Evolutionary conservation across 257 asterid species (phyloP).

Genomic region (Plantago ovata): DNA sequence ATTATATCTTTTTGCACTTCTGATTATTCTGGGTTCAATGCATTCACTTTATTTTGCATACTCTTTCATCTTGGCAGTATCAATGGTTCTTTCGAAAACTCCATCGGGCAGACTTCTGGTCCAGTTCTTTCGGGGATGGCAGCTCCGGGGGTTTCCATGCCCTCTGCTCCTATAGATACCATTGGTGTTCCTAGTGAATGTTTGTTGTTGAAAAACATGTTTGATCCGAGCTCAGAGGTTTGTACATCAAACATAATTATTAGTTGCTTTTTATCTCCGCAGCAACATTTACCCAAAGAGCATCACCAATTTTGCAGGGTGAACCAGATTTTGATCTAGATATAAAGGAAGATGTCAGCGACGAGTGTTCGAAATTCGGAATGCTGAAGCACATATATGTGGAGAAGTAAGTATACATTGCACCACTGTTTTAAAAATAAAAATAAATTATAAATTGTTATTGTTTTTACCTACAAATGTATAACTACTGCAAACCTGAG

Average conservation of each 20-base stretch:
- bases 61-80: slow-evolving; percentile 29
- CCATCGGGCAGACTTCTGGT: slow-evolving; percentile 35
- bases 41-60: slow-evolving; percentile 14
- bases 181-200: slow-evolving; percentile 72
- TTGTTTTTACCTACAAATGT: too few species aligned
- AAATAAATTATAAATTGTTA: too few species aligned
- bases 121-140: slow-evolving; percentile 38
- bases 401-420: slow-evolving; percentile 50
- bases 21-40: neutral
- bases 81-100: slow-evolving; percentile 31
- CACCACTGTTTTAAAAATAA: too few species aligned
- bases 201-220: slow-evolving; percentile 65
- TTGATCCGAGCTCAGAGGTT: slow-evolving; percentile 63
- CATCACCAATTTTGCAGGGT: slow-evolving; percentile 34
- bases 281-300: slow-evolving; percentile 2
- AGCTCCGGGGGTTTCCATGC: slow-evolving; percentile 33
- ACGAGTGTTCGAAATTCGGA: slow-evolving; percentile 58
- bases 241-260: slow-evolving; percentile 14
- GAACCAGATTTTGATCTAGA: slow-evolving; percentile 70
- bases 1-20: neutral
- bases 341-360: slow-evolving; percentile 66
- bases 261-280: neutral
- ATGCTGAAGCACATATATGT: slow-evolving; percentile 53
- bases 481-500: too few species aligned
- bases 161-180: slow-evolving; percentile 33